Percentiles rank a stretch among this genome's conserved stretches.
Evolutionary conservation across 805 yeast species (phyloP).

Genomic region (Candida xyloterini): DNA sequence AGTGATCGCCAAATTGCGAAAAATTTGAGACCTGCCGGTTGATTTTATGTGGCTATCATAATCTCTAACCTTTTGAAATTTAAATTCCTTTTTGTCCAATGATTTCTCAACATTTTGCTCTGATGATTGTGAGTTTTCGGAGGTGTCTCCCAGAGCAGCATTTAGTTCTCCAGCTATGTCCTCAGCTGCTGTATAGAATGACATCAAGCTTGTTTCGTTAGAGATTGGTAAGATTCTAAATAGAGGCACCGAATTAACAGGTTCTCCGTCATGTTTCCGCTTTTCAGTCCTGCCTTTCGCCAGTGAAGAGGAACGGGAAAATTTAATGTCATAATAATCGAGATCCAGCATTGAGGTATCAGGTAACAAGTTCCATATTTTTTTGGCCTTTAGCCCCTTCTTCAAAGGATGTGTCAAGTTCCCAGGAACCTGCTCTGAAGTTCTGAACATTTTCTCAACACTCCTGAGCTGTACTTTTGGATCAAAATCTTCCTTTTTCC

Average conservation of each 20-base stretch:
- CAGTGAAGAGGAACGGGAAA: conserved; percentile 55
- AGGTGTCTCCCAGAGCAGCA: conserved; percentile 42
- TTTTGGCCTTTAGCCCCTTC: conserved; percentile 68
- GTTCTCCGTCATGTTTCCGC: conserved; percentile 27
- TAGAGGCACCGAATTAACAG: conserved; percentile 51
- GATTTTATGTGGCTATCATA: conserved; percentile 65
- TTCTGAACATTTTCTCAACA: conserved; percentile 78
- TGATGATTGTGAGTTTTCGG: conserved; percentile 45
- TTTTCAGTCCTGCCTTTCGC: conserved; percentile 30
- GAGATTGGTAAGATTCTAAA: conserved; percentile 70
- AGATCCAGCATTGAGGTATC: conserved; percentile 90
- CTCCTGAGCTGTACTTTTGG: conserved; percentile 62
- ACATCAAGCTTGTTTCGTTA: conserved; percentile 70
- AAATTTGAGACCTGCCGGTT: conserved; percentile 38
- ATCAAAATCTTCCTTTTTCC: conserved; percentile 41
- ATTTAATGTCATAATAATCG: conserved; percentile 60
- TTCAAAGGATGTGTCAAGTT: conserved; percentile 74
- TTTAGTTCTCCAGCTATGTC: conserved; percentile 41
- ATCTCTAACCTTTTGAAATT: conserved; percentile 68
- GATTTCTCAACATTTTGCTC: conserved; percentile 44
- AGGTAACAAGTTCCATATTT: conserved; percentile 79
- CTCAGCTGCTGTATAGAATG: conserved; percentile 54
- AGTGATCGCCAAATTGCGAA: conserved; percentile 67
- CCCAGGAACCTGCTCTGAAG: conserved; percentile 36
- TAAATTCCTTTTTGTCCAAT: conserved; percentile 41